These are phyloP conservation scores for Globisporangium ultimum DNA, from an alignment of 352 stramenopile species.

Conservation along the genomic window DNA sequence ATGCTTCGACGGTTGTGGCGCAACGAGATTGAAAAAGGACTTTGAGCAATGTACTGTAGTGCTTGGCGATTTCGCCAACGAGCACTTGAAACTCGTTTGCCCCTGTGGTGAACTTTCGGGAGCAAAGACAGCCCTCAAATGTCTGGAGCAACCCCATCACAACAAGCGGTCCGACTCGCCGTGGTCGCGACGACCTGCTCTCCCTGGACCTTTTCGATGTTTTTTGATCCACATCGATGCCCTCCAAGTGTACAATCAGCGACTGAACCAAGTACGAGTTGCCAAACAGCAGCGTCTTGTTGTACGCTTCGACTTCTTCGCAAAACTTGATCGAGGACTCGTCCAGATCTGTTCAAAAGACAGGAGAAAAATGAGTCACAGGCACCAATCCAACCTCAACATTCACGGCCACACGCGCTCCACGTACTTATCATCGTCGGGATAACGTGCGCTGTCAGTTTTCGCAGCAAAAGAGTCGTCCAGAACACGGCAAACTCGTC, in stretches of 20 bases:
- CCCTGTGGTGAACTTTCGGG: constrained; percentile 81
- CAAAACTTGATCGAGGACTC: constrained; percentile 53
- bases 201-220: constrained; percentile 4
- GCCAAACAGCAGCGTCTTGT: constrained; percentile 73
- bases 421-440: constrained; percentile 44
- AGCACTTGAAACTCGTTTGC: constrained; percentile 62
- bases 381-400: neutral
- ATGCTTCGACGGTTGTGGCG: constrained; percentile 81
- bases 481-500: constrained; percentile 88
- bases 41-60: constrained; percentile 82
- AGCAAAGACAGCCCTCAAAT: constrained; percentile 90
- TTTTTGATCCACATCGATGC: constrained; percentile 41
- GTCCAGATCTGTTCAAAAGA: constrained; percentile 34
- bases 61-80: constrained; percentile 63
- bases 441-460: constrained; percentile 49
- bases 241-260: constrained; percentile 55
- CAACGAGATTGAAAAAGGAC: constrained; percentile 88
- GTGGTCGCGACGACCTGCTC: constrained; percentile 9
- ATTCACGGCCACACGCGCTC: neutral
- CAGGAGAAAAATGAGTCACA: constrained; percentile 1
- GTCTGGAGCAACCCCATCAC: constrained; percentile 91
- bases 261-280: constrained; percentile 68
- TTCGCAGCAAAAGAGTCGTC: constrained; percentile 67
- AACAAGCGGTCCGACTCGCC: constrained; percentile 68
- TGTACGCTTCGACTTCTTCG: constrained; percentile 65